phyloP scores from a whole-genome alignment of 345 rosid genomes.

The Luvunga scandens region DNA sequence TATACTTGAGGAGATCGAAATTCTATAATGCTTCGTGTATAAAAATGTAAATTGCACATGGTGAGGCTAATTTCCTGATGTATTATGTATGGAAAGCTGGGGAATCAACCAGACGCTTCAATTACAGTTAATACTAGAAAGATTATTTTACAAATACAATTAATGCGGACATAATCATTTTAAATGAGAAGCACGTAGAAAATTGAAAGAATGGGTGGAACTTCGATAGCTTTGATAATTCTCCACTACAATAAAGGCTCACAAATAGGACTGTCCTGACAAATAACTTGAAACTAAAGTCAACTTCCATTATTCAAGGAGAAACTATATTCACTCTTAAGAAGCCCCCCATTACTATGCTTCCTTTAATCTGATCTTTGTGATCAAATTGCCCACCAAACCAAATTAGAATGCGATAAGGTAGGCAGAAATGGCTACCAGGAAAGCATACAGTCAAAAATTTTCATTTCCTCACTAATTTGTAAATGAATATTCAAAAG shows the following conservation, averaged over 20 bases:
- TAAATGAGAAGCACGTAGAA: no score
- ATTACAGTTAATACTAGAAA: neutral
- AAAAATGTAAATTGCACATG: neutral
- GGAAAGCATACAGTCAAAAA: neutral
- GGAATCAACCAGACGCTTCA: neutral
- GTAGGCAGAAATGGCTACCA: neutral
- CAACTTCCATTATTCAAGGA: neutral
- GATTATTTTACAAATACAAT: no score
- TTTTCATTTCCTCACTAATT: neutral
- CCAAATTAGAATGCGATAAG: neutral
- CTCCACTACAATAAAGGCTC: neutral
- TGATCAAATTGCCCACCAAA: neutral
- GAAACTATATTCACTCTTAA: neutral
- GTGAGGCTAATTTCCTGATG: no score
- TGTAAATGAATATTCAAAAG: neutral
- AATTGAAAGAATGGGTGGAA: no score
- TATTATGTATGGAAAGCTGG: no score
- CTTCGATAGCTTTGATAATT: neutral
- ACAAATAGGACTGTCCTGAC: neutral
- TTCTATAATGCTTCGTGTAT: neutral
- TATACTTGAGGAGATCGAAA: neutral
- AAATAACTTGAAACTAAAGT: neutral
- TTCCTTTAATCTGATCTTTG: constrained; percentile 1
- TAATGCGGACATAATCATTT: no score
- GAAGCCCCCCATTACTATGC: neutral